Base-by-base conservation (phyloP, 192 early-diverging fungal species). In the Backusella tuberculispora region DNA sequence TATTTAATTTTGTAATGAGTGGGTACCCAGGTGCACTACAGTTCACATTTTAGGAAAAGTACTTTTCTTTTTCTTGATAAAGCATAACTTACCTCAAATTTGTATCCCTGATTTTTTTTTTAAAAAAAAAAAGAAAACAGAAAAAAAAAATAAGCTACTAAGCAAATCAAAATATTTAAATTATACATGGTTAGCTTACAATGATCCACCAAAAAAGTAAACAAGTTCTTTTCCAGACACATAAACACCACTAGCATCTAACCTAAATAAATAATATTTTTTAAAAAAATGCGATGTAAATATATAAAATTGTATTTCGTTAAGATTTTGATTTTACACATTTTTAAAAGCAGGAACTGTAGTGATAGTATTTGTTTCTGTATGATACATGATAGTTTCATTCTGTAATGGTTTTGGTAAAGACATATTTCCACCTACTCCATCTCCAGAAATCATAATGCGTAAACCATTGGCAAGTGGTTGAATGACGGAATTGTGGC, bases 221-320 rank as follows among this genome's bases (percentile, higher is more conserved):
- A 56, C 3, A 56, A 56, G 21, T 12, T 5, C 24, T 12, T 12
- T 24, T 24, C 3, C 4, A 56, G 53, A 21, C 21, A 56, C 19
- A 24, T 21, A 56, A 24, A 56, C 53, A 10, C 53, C 53, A 56
- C 53, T 56, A 12, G 53, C 53, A 56, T 56, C 53, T 21, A 56
- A 24, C 10, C 53, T 56, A 56, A 56, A 4, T 24, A 26, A 4
- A 53, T 24, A 26, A n/a, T n/a, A n/a, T n/a, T n/a, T n/a, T n/a
- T n/a, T n/a, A n/a, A n/a, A n/a, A 24, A 26, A 5, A 10, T 21
- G n/a, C 19, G 8, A 0, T 19, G 2, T 19, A 12, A 56, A 56
- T 24, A 56, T 5, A 56, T 56, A 56, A 56, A 56, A 24, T 56
- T 5, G 29, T 34, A 34, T 6, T 24, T 50, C 19, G 2, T 21